phyloP scores from a whole-genome alignment of 306 rosid genomes.

The Ziziphus jujuba region DNA sequence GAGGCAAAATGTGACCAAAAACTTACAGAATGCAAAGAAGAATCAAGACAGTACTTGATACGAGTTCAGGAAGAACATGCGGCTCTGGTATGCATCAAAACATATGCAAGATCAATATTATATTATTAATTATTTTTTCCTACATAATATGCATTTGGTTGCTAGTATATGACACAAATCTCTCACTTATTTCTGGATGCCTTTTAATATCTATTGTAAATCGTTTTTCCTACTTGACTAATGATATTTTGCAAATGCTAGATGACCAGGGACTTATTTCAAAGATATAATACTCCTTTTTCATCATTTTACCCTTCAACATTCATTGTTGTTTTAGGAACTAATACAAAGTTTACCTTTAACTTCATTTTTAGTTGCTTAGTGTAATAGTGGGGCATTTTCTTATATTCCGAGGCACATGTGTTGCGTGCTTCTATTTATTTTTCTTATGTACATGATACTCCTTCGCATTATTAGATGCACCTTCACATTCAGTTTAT shows the following conservation, averaged over 20 bases:
- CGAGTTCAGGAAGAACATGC: constrained; percentile 72
- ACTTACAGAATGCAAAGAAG: constrained; percentile 68
- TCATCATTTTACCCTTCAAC: too few species aligned
- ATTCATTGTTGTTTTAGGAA: not conserved
- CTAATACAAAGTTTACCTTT: not conserved
- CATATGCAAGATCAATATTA: constrained; percentile 14
- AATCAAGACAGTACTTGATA: constrained; percentile 57
- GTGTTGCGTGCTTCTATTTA: constrained; percentile 1
- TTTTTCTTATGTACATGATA: not conserved
- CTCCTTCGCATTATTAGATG: not conserved
- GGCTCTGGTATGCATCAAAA: constrained; percentile 52
- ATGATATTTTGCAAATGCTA: not conserved
- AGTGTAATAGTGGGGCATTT: not conserved
- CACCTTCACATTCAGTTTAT: constrained; percentile 1
- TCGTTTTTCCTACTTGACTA: not conserved
- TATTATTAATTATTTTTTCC: constrained; percentile 16
- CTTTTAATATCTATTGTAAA: not conserved
- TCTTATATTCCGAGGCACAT: not conserved
- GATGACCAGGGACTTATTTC: not conserved
- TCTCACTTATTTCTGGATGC: not conserved
- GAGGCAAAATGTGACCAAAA: constrained; percentile 54
- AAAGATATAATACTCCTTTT: not conserved
- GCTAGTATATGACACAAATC: not conserved
- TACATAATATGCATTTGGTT: not conserved
- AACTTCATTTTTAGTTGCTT: not conserved